phyloP scores from a whole-genome alignment of 768 basidiomycete genomes.

The Lactarius pseudohatsudake region DNA sequence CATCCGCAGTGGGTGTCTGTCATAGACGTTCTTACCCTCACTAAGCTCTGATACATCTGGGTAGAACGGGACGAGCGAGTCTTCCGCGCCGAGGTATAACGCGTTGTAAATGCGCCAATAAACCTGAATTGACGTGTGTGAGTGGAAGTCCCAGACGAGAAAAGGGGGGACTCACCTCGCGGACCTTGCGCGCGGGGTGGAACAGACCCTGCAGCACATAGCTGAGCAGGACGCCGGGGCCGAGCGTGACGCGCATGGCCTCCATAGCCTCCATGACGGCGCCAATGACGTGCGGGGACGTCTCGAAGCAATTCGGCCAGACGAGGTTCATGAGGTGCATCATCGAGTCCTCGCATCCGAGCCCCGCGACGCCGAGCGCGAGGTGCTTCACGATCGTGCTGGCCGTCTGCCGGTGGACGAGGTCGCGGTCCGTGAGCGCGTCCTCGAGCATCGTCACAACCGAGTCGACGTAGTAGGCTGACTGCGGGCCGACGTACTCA shows the following conservation, averaged over 20 bases:
- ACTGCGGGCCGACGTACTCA: conserved; percentile 97
- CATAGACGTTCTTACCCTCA: conserved; percentile 86
- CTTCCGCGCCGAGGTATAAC: conserved; percentile 85
- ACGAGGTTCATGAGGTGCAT: conserved; percentile 97
- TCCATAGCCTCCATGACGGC: conserved; percentile 98
- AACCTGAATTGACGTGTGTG: conserved; percentile 38
- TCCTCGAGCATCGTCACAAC: conserved; percentile 99
- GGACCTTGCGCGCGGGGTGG: conserved; percentile 95
- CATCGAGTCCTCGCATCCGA: conserved; percentile 98
- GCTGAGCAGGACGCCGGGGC: conserved; percentile 88
- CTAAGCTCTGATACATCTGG: conserved; percentile 88
- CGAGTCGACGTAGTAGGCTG: conserved; percentile 94
- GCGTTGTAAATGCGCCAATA: conserved; percentile 98
- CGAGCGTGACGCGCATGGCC: conserved; percentile 94
- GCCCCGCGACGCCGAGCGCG: conserved; percentile 92
- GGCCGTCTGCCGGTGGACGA: conserved; percentile 97
- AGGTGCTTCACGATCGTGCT: conserved; percentile 98
- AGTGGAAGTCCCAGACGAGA: no score
- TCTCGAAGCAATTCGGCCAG: conserved; percentile 99
- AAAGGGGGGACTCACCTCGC: conserved; percentile 62
- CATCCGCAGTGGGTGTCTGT: conserved; percentile 79
- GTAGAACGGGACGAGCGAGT: conserved; percentile 94
- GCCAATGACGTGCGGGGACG: conserved; percentile 96
- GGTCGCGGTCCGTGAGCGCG: conserved; percentile 95
- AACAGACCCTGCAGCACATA: conserved; percentile 94